Evolutionary conservation across 176 grass and related monocot genomes (phyloP).

Genomic region (Puccinellia tenuiflora): DNA sequence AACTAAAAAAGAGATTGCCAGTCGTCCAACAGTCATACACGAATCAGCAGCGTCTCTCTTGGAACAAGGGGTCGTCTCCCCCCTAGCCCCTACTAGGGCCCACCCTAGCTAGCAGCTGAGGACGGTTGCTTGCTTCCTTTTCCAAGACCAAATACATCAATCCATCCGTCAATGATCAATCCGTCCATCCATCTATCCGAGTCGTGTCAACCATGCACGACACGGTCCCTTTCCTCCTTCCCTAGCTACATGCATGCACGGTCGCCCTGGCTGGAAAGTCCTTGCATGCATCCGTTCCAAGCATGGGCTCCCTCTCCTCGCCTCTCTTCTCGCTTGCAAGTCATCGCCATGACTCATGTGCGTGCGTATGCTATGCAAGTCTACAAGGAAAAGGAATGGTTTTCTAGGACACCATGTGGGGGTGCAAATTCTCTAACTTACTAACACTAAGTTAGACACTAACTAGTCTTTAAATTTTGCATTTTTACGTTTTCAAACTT

Average conservation of each 20-base stretch:
- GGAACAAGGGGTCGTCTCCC: no score
- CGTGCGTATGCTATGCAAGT: no score
- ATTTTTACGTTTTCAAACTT: no score
- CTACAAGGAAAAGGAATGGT: background rate
- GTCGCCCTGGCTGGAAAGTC: conserved; percentile 11
- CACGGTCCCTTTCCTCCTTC: background rate
- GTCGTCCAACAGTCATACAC: background rate
- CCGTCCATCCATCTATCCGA: background rate
- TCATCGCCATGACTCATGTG: background rate
- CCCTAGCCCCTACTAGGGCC: no score
- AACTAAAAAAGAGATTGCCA: no score
- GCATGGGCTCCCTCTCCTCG: background rate
- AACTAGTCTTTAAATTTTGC: no score
- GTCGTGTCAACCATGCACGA: conserved; percentile 9
- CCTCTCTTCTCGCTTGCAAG: background rate
- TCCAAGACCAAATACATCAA: conserved; percentile 28
- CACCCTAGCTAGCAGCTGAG: background rate
- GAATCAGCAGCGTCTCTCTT: background rate
- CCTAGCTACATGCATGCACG: background rate
- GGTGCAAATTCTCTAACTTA: no score
- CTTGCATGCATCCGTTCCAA: background rate
- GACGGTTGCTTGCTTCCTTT: conserved; percentile 38
- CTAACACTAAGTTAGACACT: no score
- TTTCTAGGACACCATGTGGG: background rate
- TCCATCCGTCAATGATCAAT: conserved; percentile 16